Base-by-base conservation (phyloP, 306 rosid genomes). In the Cucumis melo region DNA sequence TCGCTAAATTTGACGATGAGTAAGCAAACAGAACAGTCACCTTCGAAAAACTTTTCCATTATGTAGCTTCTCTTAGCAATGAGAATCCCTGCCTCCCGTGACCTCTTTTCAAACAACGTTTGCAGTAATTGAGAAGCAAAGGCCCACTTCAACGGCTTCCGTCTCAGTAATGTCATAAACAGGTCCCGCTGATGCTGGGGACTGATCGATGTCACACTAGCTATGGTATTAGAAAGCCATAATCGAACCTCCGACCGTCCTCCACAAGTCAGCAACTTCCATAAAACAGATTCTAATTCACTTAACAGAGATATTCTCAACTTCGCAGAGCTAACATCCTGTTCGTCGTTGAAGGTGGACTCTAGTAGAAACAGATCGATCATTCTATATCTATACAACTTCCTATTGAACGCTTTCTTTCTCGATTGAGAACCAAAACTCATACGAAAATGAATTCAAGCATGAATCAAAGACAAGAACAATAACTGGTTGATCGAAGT, bases 171-270 rank as follows among this genome's bases (percentile, higher is more conserved):
- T 53, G 55, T 80, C 65, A 85, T 72, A 74, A 94, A 89, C 42
- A 94, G 54, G 73, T 85, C 85, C 7, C 89, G 78, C 67, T 89
- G 89, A 23, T 85, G 83, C 75, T 61, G 74, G 54, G 82, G 71
- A 65, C 78, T 50, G 44, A 94, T 74, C 23, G 86, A 83, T 68
- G 70, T 77, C 77, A 90, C 72, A 36, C 88, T 82, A 6, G 91
- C 85, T 38, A 94, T 82, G 8, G 91, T 78, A 59, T 82, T 89
- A 78, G 91, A 87, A 67, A 94, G 96, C 97, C 98, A 94, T 51
- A 90, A 76, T 39, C 95, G 87, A 73, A 91, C 87, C 81, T 94
- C 97, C 5, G 91, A 81, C 29, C 91, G 93, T 75, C 88, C 88
- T 48, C 86, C 84, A 7, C 89, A 85, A 64, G 71, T 70, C 83